Base-by-base conservation (phyloP, 2,329 filamentous ascomycete genomes). In the Nemania sp. region DNA sequence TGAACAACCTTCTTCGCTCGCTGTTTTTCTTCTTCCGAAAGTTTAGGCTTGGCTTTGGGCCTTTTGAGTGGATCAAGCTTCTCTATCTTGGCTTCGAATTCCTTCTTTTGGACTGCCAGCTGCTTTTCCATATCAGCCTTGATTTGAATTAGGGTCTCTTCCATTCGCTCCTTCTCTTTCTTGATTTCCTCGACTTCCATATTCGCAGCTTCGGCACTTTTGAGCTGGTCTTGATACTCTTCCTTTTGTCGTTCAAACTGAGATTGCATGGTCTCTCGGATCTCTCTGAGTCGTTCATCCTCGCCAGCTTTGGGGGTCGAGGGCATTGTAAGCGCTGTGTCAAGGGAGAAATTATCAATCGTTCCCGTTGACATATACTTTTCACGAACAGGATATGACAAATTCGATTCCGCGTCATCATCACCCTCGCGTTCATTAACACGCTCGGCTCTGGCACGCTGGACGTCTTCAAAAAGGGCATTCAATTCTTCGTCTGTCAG, bases 301-400 rank as follows among this genome's bases (percentile, higher is more conserved):
- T 94, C 93, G 26, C 87, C 88, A 68, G 92, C 90, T 68, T 89
- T 92, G 2, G 96, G 96, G 0, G 95, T 98, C 0, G 94, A 97
- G 1, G 96, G 96, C 86, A 98, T 94, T 0, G 96, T 99, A 58
- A 99, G 85, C 13, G 91, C 92, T 1, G 96, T 99, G 78, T 99
- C 96, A 18, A 99, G 85, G 1, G 95, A 98, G 76, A 98, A 96
- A 77, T 97, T 98, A 80, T 99, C 96, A 61, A 98, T 86, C 0
- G 95, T 98, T 1, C 95, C 95, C 63, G 92, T 96, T 2, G 94
- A 98, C 83, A 97, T 88, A 80, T 98, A 98, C 77, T 98, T 98
- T 74, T 99, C 96, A 59, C 96, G 88, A 32, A 94, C 85, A 1
- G 93, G 91, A 76, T 94, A 98, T 0, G 95, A 98, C 29, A 90